Evolutionary conservation across 257 asterid genomes (phyloP).

Genomic region (Solanum rostratum): DNA sequence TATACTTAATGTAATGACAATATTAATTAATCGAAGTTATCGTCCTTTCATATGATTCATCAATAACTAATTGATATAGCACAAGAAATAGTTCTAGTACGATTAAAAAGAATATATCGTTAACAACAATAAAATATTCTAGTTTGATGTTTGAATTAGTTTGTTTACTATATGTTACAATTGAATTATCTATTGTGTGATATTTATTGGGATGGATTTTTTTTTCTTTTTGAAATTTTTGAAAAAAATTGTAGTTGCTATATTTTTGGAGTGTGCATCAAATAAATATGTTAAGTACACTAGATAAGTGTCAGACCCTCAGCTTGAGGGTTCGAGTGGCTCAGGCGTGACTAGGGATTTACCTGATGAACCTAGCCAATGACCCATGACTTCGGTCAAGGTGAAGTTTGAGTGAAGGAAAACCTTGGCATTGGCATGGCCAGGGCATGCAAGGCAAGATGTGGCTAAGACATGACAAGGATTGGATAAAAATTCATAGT

Average conservation of each 20-base stretch:
- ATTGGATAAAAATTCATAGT: no score
- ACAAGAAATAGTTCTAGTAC: neutral
- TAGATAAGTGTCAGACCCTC: no score
- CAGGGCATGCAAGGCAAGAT: no score
- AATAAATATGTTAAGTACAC: no score
- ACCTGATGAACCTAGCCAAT: no score
- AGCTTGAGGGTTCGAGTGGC: no score
- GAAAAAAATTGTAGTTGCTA: neutral
- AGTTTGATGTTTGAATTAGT: neutral
- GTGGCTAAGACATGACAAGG: no score
- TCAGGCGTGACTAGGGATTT: no score
- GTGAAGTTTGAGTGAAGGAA: no score
- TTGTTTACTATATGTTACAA: neutral
- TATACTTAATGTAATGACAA: neutral
- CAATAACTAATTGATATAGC: neutral
- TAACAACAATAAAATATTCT: neutral
- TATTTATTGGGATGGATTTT: neutral
- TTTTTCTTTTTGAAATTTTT: neutral
- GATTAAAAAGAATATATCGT: neutral
- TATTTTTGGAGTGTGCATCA: rapidly evolving
- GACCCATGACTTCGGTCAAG: no score
- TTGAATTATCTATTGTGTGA: neutral
- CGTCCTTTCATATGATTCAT: neutral
- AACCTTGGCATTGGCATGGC: no score
- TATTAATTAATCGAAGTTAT: neutral